Conservation (phyloP, 2,329 filamentous ascomycete genomes). For the Aspergillus tamarii region DNA sequence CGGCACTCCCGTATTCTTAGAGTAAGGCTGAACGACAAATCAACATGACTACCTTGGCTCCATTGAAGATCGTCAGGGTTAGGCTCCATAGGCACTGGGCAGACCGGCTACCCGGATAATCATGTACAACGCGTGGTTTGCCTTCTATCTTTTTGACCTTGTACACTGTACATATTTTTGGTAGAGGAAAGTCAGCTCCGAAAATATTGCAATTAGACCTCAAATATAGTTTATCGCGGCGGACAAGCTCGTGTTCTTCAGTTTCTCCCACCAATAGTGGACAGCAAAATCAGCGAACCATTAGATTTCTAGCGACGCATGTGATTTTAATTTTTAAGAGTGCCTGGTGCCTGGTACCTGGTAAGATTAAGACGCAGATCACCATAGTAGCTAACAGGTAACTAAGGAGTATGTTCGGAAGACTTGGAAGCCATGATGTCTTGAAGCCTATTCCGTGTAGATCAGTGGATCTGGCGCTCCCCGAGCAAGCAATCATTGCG, state of each 20-base stretch:
- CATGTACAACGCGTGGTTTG: not conserved
- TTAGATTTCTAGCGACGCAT: not conserved
- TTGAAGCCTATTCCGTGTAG: not conserved
- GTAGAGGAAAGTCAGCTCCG: not conserved
- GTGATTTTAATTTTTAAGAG: not conserved
- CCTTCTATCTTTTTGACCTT: not conserved
- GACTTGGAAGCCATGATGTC: conserved; percentile 1
- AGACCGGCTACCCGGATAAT: not conserved
- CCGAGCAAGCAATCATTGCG: conserved; percentile 1
- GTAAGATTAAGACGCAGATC: conserved; percentile 18
- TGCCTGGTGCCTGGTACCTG: not conserved
- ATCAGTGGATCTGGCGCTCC: conserved; percentile 5
- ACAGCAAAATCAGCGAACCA: not conserved
- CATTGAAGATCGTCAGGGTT: not conserved
- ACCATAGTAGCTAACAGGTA: not conserved
- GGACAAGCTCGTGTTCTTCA: not conserved
- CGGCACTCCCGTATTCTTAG: not conserved
- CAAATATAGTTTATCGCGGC: not conserved
- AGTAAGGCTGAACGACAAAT: not conserved
- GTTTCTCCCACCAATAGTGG: not conserved
- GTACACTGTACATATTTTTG: not conserved
- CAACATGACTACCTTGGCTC: not conserved
- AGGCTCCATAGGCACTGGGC: not conserved
- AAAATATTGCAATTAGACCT: not conserved
- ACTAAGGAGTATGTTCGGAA: conserved; percentile 3